phyloP scores from a whole-genome alignment of 2,329 filamentous ascomycete species.

The Dactylonectria estremocensis region DNA sequence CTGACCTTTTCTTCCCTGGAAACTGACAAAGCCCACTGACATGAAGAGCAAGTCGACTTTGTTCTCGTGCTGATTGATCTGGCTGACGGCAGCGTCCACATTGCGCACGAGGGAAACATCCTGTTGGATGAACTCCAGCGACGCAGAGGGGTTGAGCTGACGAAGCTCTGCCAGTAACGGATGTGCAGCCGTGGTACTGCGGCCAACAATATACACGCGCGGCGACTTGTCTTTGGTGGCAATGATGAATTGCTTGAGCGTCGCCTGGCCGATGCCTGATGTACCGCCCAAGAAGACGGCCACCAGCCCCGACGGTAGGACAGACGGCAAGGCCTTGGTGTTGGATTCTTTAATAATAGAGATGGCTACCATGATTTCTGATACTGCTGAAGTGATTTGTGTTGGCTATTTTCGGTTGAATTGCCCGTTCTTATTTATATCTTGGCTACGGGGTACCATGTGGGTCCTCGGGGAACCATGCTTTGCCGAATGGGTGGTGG shows the following conservation, averaged over 20 bases:
- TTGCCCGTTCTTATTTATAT: too few species aligned
- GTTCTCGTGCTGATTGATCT: constrained; percentile 59
- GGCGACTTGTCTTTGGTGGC: constrained; percentile 52
- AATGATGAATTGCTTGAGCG: constrained; percentile 61
- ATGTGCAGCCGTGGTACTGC: constrained; percentile 53
- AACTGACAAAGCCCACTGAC: constrained; percentile 53
- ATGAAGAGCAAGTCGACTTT: constrained; percentile 63
- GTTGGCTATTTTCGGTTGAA: too few species aligned
- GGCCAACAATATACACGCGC: constrained; percentile 66
- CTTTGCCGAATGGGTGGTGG: too few species aligned
- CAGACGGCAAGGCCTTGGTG: constrained; percentile 9
- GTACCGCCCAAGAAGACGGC: constrained; percentile 68
- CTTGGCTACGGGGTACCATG: too few species aligned
- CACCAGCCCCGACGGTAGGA: constrained; percentile 45
- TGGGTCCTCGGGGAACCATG: too few species aligned
- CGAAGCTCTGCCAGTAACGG: constrained; percentile 60
- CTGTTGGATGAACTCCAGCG: constrained; percentile 60
- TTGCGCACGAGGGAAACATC: constrained; percentile 65
- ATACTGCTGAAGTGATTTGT: too few species aligned
- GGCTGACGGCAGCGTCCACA: constrained; percentile 63
- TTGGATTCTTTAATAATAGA: constrained; percentile 30
- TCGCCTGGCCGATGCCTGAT: constrained; percentile 64
- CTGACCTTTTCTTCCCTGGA: constrained; percentile 42
- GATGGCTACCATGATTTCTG: constrained; percentile 28
- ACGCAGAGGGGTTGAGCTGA: constrained; percentile 59